Evolutionary conservation across 2,329 filamentous ascomycete species (phyloP).

Genomic region (Podosphaera leucotricha): DNA sequence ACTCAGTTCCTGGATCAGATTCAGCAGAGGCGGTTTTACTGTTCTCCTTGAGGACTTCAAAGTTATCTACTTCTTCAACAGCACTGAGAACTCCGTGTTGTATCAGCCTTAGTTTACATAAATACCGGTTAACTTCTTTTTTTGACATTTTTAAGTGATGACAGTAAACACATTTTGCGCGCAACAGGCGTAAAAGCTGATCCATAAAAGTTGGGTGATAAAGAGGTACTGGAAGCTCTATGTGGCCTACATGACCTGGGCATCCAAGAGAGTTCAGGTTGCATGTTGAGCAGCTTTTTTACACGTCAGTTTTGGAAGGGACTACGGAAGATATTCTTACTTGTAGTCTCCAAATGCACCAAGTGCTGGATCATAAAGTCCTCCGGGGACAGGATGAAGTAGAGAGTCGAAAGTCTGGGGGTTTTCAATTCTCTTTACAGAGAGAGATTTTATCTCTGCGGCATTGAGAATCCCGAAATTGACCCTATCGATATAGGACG

Average conservation of each 20-base stretch:
- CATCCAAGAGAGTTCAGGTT: slow-evolving; percentile 61
- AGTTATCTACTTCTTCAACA: slow-evolving; percentile 26
- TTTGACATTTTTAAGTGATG: slow-evolving; percentile 62
- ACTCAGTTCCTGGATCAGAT: slow-evolving; percentile 15
- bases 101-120: slow-evolving; percentile 66
- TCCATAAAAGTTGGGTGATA: slow-evolving; percentile 97
- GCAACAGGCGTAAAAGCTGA: slow-evolving; percentile 62
- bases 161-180: slow-evolving; percentile 79
- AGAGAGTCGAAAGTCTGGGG: slow-evolving; percentile 84
- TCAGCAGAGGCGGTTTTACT: slow-evolving; percentile 7
- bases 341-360: slow-evolving; percentile 71
- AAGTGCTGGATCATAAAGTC: slow-evolving; percentile 77
- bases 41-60: slow-evolving; percentile 11
- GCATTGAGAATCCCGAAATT: slow-evolving; percentile 71
- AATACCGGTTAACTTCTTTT: slow-evolving; percentile 51
- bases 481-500: slow-evolving; percentile 64
- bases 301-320: slow-evolving; percentile 4
- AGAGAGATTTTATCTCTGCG: slow-evolving; percentile 67
- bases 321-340: slow-evolving; percentile 26
- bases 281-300: slow-evolving; percentile 69
- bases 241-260: slow-evolving; percentile 83
- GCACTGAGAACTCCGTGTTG: slow-evolving; percentile 60
- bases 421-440: slow-evolving; percentile 84
- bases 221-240: slow-evolving; percentile 76
- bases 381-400: slow-evolving; percentile 69